These are phyloP conservation scores for Aspergillus brunneoviolaceus DNA, from an alignment of 2,329 filamentous ascomycete genomes.

Conservation along the genomic window DNA sequence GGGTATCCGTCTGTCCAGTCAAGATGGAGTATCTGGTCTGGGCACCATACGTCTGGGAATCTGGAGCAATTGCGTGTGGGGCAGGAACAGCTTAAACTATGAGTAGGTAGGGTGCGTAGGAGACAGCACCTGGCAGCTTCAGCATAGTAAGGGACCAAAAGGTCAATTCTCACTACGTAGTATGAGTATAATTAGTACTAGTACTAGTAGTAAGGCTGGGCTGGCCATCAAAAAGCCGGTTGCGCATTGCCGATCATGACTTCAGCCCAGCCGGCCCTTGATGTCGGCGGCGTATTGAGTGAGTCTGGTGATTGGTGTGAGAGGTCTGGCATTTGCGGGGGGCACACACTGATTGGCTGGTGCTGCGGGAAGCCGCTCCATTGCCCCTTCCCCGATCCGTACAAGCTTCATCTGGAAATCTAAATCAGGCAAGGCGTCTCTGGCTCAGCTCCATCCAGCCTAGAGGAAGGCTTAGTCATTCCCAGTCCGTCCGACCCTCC, in stretches of 20 bases:
- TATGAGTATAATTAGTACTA: too few relatives aligned
- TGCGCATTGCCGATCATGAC: constrained; percentile 6
- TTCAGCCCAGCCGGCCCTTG: neutral
- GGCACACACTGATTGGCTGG: neutral
- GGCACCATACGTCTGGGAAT: neutral
- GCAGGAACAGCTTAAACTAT: neutral
- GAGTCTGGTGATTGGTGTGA: neutral
- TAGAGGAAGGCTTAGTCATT: neutral
- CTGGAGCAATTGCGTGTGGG: neutral
- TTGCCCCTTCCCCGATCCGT: neutral
- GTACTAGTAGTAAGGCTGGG: neutral
- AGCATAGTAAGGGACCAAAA: too few relatives aligned
- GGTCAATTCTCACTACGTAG: too few relatives aligned
- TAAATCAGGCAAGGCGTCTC: neutral
- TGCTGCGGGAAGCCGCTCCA: neutral
- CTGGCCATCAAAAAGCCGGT: neutral
- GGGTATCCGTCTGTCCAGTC: too few relatives aligned
- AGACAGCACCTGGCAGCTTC: too few relatives aligned
- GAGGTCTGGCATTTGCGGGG: neutral
- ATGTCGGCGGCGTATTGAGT: neutral
- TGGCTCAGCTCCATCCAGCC: neutral
- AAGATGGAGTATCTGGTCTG: too few relatives aligned
- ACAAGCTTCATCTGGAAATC: neutral
- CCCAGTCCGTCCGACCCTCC: neutral
- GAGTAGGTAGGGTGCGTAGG: neutral